Conservation (phyloP, 1,139 yeast species). For the Arxiozyma slooffiae region DNA sequence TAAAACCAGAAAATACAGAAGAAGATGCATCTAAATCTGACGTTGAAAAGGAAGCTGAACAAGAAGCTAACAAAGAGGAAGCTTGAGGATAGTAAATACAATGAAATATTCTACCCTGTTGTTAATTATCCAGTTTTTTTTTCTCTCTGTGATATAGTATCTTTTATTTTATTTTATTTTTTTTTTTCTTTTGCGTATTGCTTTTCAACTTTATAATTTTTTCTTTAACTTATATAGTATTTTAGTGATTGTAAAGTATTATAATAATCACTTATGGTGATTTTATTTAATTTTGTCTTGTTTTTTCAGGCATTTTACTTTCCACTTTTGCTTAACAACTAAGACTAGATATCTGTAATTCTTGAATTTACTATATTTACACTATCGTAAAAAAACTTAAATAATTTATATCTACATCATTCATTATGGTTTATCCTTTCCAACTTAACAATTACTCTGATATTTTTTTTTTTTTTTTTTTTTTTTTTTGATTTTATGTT, state of each 20-base stretch:
- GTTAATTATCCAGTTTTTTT: background rate
- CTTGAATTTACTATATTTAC: background rate
- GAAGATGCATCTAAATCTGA: slow-evolving; percentile 4
- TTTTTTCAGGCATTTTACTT: too few species aligned
- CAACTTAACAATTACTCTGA: background rate
- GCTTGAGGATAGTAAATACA: background rate
- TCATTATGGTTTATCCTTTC: too few species aligned
- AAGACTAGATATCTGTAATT: background rate
- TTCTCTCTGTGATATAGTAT: background rate
- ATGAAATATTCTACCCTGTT: background rate
- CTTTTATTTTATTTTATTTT: background rate
- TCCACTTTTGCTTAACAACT: background rate
- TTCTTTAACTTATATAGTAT: background rate
- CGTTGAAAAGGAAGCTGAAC: slow-evolving; percentile 7
- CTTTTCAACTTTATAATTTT: too few species aligned
- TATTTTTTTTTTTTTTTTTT: too few species aligned
- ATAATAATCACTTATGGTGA: background rate
- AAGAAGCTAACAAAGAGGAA: background rate
- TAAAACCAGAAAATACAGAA: slow-evolving; percentile 20
- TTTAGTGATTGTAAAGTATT: background rate
- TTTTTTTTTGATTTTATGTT: too few species aligned
- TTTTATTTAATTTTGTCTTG: too few species aligned
- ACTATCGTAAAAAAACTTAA: too few species aligned
- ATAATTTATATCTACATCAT: too few species aligned
- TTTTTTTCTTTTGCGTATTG: background rate